Evolutionary conservation across 1,284 basidiomycete species (phyloP).

Genomic region (Heterobasidion irregulare): DNA sequence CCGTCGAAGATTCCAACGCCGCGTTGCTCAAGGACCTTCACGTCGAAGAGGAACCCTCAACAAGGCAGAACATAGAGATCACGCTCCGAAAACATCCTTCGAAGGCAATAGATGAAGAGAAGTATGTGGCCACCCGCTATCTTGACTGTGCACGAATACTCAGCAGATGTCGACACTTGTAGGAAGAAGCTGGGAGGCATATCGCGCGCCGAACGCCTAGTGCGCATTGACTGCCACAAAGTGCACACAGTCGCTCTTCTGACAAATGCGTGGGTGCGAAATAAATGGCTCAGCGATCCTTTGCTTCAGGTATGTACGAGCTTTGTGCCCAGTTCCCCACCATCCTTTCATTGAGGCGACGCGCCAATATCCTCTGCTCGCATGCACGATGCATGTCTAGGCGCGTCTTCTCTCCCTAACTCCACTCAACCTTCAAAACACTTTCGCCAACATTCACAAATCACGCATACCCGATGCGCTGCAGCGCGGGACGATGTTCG

Average conservation of each 20-base stretch:
- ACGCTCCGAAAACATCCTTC: constrained; percentile 7
- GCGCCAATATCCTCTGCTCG: no score
- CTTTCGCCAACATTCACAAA: constrained; percentile 75
- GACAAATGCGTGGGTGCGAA: constrained; percentile 69
- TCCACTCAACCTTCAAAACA: constrained; percentile 71
- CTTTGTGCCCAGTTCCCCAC: neutral
- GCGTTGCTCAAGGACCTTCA: neutral
- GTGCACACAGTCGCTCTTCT: constrained; percentile 79
- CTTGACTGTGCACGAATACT: neutral
- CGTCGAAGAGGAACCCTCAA: constrained; percentile 8
- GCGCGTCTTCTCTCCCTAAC: constrained; percentile 81
- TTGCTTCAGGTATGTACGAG: constrained; percentile 64
- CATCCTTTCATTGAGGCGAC: no score
- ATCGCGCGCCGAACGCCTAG: constrained; percentile 55
- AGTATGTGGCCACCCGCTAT: constrained; percentile 4
- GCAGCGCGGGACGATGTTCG: constrained; percentile 79
- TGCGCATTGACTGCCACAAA: constrained; percentile 79
- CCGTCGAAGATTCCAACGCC: constrained; percentile 14
- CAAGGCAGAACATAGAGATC: constrained; percentile 12
- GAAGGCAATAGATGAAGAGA: constrained; percentile 8
- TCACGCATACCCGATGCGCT: constrained; percentile 75
- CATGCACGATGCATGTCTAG: constrained; percentile 25
- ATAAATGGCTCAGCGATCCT: constrained; percentile 79
- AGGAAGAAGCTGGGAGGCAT: constrained; percentile 41
- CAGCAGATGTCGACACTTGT: neutral